Evolutionary conservation across 2,329 filamentous ascomycete genomes (phyloP).

Genomic region (Biscogniauxia marginata): DNA sequence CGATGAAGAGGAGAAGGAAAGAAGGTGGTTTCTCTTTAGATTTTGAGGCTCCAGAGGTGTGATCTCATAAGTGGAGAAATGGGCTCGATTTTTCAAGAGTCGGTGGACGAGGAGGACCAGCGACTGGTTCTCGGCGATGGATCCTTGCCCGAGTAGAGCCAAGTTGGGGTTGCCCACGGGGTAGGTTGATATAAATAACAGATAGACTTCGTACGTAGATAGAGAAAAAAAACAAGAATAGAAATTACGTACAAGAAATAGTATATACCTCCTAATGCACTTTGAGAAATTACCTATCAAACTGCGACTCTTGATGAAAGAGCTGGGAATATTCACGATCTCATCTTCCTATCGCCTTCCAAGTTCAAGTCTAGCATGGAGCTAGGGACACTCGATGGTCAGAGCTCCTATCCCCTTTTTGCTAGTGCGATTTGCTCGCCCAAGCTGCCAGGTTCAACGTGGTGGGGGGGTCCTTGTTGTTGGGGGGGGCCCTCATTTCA

Average conservation of each 20-base stretch:
- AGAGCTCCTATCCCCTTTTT: background rate
- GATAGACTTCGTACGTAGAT: no score
- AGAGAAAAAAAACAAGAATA: no score
- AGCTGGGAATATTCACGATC: background rate
- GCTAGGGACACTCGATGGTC: background rate
- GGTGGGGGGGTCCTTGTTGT: background rate
- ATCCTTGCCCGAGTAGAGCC: background rate
- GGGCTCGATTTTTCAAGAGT: background rate
- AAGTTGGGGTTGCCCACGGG: background rate
- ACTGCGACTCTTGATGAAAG: no score
- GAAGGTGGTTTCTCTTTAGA: background rate
- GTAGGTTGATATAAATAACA: no score
- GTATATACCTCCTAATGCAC: no score
- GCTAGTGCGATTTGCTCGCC: background rate
- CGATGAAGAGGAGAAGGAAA: background rate
- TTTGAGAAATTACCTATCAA: no score
- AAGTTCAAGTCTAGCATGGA: background rate
- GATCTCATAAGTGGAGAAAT: background rate
- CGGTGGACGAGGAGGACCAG: background rate
- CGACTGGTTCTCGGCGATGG: background rate
- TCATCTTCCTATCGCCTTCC: background rate
- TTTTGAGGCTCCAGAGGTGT: background rate
- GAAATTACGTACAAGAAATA: no score
- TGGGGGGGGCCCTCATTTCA: background rate
- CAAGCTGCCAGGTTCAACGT: background rate